These are phyloP conservation scores for Geosmithia flava DNA, from an alignment of 2,329 filamentous ascomycete genomes.

Conservation along the genomic window DNA sequence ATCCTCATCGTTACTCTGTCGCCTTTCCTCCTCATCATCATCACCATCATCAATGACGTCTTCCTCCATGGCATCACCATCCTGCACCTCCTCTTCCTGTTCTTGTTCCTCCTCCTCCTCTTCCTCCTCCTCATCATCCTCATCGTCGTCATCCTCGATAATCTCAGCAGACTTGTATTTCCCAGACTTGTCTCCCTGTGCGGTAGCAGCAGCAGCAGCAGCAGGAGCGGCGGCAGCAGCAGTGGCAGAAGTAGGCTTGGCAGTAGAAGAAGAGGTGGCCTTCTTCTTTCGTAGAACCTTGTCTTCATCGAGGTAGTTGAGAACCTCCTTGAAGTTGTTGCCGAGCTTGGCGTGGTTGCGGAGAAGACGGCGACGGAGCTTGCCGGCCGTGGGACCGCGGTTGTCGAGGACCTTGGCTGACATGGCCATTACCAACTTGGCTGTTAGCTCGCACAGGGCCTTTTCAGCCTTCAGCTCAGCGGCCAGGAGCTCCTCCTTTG, in stretches of 20 bases:
- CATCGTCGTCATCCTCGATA: conserved; percentile 32
- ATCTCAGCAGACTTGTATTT: conserved; percentile 10
- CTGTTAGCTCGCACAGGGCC: conserved; percentile 72
- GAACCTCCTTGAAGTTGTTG: conserved; percentile 72
- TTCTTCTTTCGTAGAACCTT: conserved; percentile 33
- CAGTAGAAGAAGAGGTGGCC: conserved; percentile 6
- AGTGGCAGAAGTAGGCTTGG: conserved; percentile 1
- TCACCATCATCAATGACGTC: conserved; percentile 17
- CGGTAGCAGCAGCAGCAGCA: conserved; percentile 7
- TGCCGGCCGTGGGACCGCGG: conserved; percentile 43
- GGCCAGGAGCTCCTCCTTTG: conserved; percentile 46
- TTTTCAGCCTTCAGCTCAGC: conserved; percentile 69
- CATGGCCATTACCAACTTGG: conserved; percentile 73
- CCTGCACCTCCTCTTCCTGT: conserved; percentile 20
- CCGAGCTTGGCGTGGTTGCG: conserved; percentile 75
- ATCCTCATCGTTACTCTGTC: conserved; percentile 25
- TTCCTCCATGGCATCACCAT: conserved; percentile 37
- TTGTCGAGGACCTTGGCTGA: conserved; percentile 63
- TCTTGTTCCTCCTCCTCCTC: conserved; percentile 22
- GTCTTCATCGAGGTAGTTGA: conserved; percentile 65
- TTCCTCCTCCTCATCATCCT: conserved; percentile 18
- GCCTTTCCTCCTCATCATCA: conserved; percentile 16
- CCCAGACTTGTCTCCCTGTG: conserved; percentile 19
- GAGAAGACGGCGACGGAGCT: conserved; percentile 58
- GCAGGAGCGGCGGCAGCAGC: not conserved